phyloP scores from a whole-genome alignment of 805 yeast species.

The Metschnikowia shivogae region DNA sequence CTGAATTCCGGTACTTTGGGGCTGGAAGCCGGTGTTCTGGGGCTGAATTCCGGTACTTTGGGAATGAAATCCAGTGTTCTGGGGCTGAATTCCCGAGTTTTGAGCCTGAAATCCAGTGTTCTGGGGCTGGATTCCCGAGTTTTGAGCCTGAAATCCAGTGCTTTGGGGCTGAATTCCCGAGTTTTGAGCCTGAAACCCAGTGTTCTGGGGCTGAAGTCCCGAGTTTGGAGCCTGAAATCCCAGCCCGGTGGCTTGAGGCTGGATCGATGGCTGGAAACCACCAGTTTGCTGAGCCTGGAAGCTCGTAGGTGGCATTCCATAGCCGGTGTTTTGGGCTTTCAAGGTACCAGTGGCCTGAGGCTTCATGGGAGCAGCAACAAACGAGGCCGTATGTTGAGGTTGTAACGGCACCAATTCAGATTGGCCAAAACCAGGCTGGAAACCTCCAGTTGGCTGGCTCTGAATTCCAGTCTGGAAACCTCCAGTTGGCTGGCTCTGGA shows the following conservation, averaged over 20 bases:
- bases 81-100: conserved; percentile 49
- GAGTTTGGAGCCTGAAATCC: conserved; percentile 21
- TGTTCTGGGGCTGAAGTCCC: conserved; percentile 28
- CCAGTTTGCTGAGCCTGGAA: conserved; percentile 19
- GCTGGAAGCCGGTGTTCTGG: conserved; percentile 5
- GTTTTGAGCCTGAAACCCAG: conserved; percentile 13
- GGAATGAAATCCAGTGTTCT: conserved; percentile 27
- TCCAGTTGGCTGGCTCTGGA: too few relatives aligned
- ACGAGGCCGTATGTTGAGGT: conserved; percentile 69
- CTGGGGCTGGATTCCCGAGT: not conserved
- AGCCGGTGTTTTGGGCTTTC: conserved; percentile 21
- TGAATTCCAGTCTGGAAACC: not conserved
- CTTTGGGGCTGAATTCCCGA: conserved; percentile 37
- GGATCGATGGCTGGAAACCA: conserved; percentile 17
- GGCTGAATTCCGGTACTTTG: conserved; percentile 8
- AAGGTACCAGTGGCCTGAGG: conserved; percentile 39
- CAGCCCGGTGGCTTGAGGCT: conserved; percentile 10
- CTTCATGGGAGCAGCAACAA: conserved; percentile 28
- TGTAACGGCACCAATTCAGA: conserved; percentile 39
- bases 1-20: not conserved
- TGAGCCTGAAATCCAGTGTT: conserved; percentile 44
- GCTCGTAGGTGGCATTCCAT: conserved; percentile 13
- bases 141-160: conserved; percentile 24
- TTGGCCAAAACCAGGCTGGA: too few relatives aligned
- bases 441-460: conserved; percentile 9